These are phyloP conservation scores for Colletotrichum sp. DNA, from an alignment of 2,329 filamentous ascomycete genomes.

Conservation along the genomic window DNA sequence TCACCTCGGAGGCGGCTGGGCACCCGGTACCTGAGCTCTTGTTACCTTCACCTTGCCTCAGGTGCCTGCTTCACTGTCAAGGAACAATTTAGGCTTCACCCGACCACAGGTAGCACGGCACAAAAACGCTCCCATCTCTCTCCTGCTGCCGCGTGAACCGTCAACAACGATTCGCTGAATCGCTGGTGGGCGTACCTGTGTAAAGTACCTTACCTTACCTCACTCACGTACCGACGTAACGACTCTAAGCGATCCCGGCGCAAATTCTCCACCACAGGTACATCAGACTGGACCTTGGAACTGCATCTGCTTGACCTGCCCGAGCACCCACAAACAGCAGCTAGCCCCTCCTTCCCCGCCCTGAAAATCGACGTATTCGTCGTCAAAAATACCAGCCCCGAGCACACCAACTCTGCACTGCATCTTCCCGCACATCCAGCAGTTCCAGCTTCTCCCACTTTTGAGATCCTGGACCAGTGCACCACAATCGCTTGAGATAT, in stretches of 20 bases:
- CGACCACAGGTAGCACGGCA: background rate
- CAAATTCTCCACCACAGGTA: conserved; percentile 1
- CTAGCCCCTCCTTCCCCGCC: conserved; percentile 23
- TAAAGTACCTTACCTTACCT: background rate
- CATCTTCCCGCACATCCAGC: conserved; percentile 13
- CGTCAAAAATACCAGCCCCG: conserved; percentile 21
- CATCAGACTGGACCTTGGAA: conserved; percentile 11
- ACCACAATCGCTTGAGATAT: conserved; percentile 17
- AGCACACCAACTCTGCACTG: conserved; percentile 19
- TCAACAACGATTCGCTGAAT: background rate
- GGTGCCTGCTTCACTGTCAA: background rate
- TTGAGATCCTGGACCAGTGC: conserved; percentile 18
- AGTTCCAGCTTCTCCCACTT: conserved; percentile 3
- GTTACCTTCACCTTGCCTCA: background rate
- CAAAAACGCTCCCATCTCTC: background rate
- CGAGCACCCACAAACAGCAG: conserved; percentile 21
- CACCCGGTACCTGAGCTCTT: background rate
- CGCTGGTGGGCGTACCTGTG: background rate
- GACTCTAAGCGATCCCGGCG: conserved; percentile 4
- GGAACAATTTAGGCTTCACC: background rate
- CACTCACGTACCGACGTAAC: background rate
- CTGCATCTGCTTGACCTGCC: conserved; percentile 8
- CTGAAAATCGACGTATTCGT: conserved; percentile 23
- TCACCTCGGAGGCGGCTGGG: background rate
- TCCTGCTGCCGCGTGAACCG: background rate